These are phyloP conservation scores for Globisporangium recalcitrans DNA, from an alignment of 352 stramenopile species.

Conservation along the genomic window DNA sequence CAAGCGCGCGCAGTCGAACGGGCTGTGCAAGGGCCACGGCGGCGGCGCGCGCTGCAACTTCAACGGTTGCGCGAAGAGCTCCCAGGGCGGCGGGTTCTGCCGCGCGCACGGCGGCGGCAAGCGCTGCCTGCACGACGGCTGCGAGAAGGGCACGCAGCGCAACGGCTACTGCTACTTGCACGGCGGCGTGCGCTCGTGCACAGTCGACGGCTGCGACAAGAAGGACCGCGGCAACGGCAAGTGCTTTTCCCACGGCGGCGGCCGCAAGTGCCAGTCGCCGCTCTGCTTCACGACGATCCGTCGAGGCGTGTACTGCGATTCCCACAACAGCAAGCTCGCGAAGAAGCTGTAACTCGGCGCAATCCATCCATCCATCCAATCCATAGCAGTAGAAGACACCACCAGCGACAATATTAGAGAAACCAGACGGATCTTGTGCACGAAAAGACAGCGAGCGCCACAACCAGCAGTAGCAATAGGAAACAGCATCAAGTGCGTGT, in stretches of 20 bases:
- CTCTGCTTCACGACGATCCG: slow-evolving; percentile 68
- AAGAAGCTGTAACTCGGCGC: slow-evolving; percentile 14
- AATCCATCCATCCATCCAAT: too few relatives aligned
- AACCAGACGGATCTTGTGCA: not conserved
- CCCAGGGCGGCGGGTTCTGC: slow-evolving; percentile 68
- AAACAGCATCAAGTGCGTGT: not conserved
- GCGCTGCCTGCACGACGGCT: slow-evolving; percentile 65
- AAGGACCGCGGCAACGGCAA: slow-evolving; percentile 84
- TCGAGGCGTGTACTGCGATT: slow-evolving; percentile 54
- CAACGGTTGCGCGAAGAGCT: slow-evolving; percentile 69
- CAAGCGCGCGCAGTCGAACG: slow-evolving; percentile 76
- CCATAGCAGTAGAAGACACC: slow-evolving; percentile 15
- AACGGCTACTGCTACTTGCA: slow-evolving; percentile 81
- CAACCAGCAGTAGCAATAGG: not conserved
- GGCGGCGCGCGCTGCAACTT: slow-evolving; percentile 73
- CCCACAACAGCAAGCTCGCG: slow-evolving; percentile 33
- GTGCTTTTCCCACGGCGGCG: slow-evolving; percentile 73
- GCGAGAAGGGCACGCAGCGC: slow-evolving; percentile 73
- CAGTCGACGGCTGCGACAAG: slow-evolving; percentile 64
- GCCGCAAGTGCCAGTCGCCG: slow-evolving; percentile 59
- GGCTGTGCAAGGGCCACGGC: slow-evolving; percentile 77
- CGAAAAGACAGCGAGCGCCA: too few relatives aligned
- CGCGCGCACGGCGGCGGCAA: slow-evolving; percentile 78
- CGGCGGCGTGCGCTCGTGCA: slow-evolving; percentile 67
- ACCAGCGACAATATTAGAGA: not conserved